A percentile compares a stretch with the other conserved stretches of the same genome.
phyloP scores from a whole-genome alignment of 768 basidiomycete species.

The Hortiboletus campestris region DNA sequence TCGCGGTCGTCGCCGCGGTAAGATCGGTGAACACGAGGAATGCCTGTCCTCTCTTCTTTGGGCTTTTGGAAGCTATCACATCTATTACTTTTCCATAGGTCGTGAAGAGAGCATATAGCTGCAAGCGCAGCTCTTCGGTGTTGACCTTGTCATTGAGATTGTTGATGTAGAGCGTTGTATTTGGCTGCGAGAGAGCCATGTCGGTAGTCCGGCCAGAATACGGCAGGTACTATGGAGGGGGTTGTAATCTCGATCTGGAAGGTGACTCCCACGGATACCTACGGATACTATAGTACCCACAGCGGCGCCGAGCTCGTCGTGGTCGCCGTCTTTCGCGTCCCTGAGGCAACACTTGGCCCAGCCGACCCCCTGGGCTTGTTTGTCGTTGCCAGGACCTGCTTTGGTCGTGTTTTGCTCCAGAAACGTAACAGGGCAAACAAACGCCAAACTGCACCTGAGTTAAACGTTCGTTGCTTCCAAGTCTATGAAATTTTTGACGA shows the following conservation, averaged over 20 bases:
- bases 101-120: slow-evolving; percentile 86
- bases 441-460: slow-evolving; percentile 22
- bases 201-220: slow-evolving; percentile 13
- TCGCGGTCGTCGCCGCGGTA: slow-evolving; percentile 84
- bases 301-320: background rate
- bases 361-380: background rate
- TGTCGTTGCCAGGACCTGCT: slow-evolving; percentile 7
- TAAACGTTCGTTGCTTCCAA: slow-evolving; percentile 13
- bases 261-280: slow-evolving; percentile 20
- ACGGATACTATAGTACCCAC: background rate
- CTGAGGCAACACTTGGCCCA: background rate
- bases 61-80: slow-evolving; percentile 82
- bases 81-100: slow-evolving; percentile 94
- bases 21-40: slow-evolving; percentile 96
- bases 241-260: slow-evolving; percentile 18
- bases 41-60: slow-evolving; percentile 89
- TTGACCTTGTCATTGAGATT: slow-evolving; percentile 92
- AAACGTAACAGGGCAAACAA: slow-evolving; percentile 35
- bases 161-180: slow-evolving; percentile 86
- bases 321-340: slow-evolving; percentile 1
- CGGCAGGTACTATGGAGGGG: background rate
- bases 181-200: slow-evolving; percentile 64
- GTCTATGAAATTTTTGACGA: slow-evolving; percentile 38
- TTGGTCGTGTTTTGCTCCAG: slow-evolving; percentile 27
- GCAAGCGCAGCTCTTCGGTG: slow-evolving; percentile 81